Conservation (phyloP, 805 yeast species). For the Lachancea cidri region DNA sequence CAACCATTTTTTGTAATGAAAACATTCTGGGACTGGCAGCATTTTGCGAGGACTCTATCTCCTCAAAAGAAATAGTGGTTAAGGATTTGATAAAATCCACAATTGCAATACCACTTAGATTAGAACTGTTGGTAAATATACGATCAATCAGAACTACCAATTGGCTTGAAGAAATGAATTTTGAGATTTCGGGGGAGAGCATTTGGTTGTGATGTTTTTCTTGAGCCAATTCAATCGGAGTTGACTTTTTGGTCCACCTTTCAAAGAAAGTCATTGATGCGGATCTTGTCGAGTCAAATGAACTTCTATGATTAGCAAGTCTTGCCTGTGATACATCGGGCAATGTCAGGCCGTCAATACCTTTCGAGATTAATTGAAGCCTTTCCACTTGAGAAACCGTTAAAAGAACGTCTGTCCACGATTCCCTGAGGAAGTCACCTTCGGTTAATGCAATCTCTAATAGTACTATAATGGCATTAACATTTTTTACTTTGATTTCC, state of each 20-base stretch:
- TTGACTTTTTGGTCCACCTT: constrained; percentile 48
- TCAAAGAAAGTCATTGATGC: constrained; percentile 46
- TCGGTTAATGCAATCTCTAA: constrained; percentile 73
- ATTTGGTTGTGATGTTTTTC: constrained; percentile 69
- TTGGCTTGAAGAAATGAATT: constrained; percentile 57
- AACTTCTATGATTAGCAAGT: constrained; percentile 46
- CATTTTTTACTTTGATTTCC: constrained; percentile 73
- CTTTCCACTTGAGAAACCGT: constrained; percentile 90
- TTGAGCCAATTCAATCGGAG: constrained; percentile 63
- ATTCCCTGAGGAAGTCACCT: constrained; percentile 64
- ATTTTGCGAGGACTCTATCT: constrained; percentile 81
- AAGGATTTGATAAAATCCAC: constrained; percentile 82
- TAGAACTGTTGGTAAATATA: constrained; percentile 77
- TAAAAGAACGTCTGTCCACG: constrained; percentile 82
- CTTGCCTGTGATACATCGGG: constrained; percentile 84
- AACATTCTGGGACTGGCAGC: constrained; percentile 83
- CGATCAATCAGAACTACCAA: constrained; percentile 78
- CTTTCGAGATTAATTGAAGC: constrained; percentile 79
- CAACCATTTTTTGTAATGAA: constrained; percentile 91
- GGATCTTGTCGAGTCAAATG: constrained; percentile 50
- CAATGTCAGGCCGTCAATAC: constrained; percentile 73
- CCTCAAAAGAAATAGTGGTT: constrained; percentile 82
- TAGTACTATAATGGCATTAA: constrained; percentile 70
- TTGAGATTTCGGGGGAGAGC: constrained; percentile 52
- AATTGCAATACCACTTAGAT: constrained; percentile 77